Percentiles rank a stretch among this genome's conserved stretches.
Conservation (phyloP, 129 eudicot species). For the Artemisia argyi region DNA sequence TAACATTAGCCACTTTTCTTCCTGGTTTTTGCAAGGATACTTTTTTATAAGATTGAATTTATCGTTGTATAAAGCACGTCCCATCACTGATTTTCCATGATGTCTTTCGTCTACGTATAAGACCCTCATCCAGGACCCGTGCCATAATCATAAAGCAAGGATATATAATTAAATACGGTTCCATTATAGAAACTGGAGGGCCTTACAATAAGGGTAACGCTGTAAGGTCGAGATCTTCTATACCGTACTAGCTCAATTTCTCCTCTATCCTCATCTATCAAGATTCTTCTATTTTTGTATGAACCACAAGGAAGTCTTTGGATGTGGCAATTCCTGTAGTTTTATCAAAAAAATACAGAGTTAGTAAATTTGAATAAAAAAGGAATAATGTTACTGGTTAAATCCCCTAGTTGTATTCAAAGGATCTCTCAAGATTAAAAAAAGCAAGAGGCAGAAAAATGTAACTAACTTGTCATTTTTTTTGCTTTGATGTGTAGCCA, state of each 20-base stretch:
- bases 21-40: background rate
- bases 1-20: background rate
- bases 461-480: no score
- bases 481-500: background rate
- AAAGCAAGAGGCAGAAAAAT: no score
- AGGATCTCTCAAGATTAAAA: no score
- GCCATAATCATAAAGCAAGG: background rate
- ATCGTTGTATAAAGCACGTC: background rate
- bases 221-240: no score
- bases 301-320: background rate
- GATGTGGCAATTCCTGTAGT: background rate
- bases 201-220: no score
- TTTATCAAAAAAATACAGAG: background rate
- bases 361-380: background rate
- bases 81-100: conserved; percentile 14
- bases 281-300: background rate
- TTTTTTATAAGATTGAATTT: background rate
- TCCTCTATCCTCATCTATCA: background rate
- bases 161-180: background rate
- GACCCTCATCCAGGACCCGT: background rate
- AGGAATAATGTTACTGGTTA: background rate
- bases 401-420: no score
- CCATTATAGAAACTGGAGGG: no score
- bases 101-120: background rate
- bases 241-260: no score